Evolutionary conservation across 2,329 filamentous ascomycete genomes (phyloP), one percentile per base, ranked within the genome.

Genomic region (Diaporthe vaccinii): DNA sequence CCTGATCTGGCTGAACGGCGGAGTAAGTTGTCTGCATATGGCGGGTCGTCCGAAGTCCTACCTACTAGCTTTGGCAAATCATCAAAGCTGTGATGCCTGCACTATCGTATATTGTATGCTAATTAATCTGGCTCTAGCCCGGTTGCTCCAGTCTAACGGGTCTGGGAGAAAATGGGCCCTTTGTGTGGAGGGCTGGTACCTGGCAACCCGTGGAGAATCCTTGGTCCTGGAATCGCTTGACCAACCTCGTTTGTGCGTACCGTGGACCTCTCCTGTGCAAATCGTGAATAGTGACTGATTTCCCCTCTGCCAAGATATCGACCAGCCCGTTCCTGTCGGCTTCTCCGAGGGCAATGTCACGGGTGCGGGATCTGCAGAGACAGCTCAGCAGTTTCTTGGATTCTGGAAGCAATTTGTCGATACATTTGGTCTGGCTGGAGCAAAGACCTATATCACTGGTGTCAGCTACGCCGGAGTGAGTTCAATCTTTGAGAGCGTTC

Each of bases 361-460:
- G 20, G 68, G 68, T 34, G 68, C 51, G 31, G 68, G 68, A 8
- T 71, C 68, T 12, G 68, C 51, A 44, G 51, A 46, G 17, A 71
- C 68, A 4, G 68, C 68, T 17, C 68, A 71, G 25, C 51, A 71
- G 25, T 71, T 71, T 22, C 49, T 71, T 5, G 68, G 68, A 3
- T 71, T 71, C 68, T 71, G 68, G 68, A 46, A n/a, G 20, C 89
- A 89, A 77, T 91, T 91, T 78, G 81, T 90, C 55, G 84, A 89
- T 46, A 85, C 86, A 8, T 91, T 91, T 78, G 84, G 85, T n/a
- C 80, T 89, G 73, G 83, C 88, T 34, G 85, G 85, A n/a, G 86
- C 84, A 79, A 88, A 89, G 77, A 86, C 89, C 0, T 91, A 89
- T 77, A 79, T 91, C 39, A 87, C 89, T 4, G 89, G 89, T 73